Conservation (phyloP, 2,329 filamentous ascomycete genomes). For the Bertia moriformis region DNA sequence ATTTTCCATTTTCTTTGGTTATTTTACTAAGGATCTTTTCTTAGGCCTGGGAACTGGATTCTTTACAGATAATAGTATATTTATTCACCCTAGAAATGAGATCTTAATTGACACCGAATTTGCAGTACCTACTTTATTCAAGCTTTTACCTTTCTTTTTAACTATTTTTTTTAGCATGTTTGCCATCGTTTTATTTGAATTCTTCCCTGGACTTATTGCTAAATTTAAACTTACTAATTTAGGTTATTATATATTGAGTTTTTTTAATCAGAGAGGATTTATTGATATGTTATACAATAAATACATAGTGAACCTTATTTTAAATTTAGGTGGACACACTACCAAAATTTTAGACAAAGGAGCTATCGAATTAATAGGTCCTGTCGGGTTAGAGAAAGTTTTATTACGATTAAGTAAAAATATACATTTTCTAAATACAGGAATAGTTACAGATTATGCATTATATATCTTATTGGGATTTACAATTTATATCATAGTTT, state of each 20-base stretch:
- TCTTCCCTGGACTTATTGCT: slow-evolving; percentile 10
- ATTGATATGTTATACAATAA: slow-evolving; percentile 19
- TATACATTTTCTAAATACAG: slow-evolving; percentile 10
- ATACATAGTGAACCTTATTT: slow-evolving; percentile 16
- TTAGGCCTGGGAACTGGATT: slow-evolving; percentile 11
- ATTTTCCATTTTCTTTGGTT: slow-evolving; percentile 13
- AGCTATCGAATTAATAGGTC: slow-evolving; percentile 14
- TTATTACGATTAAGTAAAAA: slow-evolving; percentile 11
- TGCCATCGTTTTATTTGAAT: slow-evolving; percentile 12
- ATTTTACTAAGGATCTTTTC: slow-evolving; percentile 14
- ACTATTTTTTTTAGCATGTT: slow-evolving; percentile 12
- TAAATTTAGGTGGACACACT: slow-evolving; percentile 17
- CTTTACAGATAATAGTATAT: slow-evolving; percentile 12
- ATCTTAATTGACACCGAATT: slow-evolving; percentile 13
- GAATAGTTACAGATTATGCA: slow-evolving; percentile 10
- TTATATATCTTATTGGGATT: slow-evolving; percentile 12
- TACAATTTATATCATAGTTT: slow-evolving; percentile 9
- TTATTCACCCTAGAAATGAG: slow-evolving; percentile 14
- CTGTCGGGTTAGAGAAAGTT: slow-evolving; percentile 12
- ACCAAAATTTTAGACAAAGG: slow-evolving; percentile 19
- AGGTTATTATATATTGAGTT: slow-evolving; percentile 7
- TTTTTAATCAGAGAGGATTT: slow-evolving; percentile 15
- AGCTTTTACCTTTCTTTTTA: slow-evolving; percentile 13
- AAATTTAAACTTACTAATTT: slow-evolving; percentile 6
- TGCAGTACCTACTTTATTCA: slow-evolving; percentile 13